A percentile compares a stretch with the other conserved stretches of the same genome.
These are phyloP conservation scores for Onygena corvina DNA, from an alignment of 2,329 filamentous ascomycete species.

Conservation along the genomic window DNA sequence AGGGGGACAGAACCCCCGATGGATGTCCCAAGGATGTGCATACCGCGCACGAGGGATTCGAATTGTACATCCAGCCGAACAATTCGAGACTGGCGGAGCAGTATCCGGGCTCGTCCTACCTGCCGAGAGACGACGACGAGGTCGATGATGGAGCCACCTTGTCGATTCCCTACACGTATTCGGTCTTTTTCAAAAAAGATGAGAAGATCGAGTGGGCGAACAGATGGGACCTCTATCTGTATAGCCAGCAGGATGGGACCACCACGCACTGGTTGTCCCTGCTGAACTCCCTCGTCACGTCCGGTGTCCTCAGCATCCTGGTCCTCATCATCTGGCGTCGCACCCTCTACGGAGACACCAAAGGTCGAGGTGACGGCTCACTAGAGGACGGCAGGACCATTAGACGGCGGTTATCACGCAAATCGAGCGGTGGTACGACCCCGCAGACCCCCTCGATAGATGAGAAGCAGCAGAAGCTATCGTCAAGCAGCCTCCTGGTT, in stretches of 20 bases:
- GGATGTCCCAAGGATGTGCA: constrained; percentile 60
- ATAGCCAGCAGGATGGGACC: constrained; percentile 69
- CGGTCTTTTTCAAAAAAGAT: constrained; percentile 79
- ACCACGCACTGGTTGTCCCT: constrained; percentile 83
- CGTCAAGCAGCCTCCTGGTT: constrained; percentile 39
- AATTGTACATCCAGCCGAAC: constrained; percentile 56
- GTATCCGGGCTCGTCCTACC: constrained; percentile 49
- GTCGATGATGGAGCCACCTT: constrained; percentile 54
- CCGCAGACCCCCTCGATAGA: constrained; percentile 33
- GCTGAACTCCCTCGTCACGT: constrained; percentile 74
- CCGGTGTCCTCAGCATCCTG: constrained; percentile 62
- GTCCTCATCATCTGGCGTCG: constrained; percentile 70
- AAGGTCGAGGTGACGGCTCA: constrained; percentile 54
- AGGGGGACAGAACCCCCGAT: constrained; percentile 46
- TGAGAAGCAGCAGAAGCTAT: constrained; percentile 47
- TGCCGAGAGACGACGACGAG: constrained; percentile 45
- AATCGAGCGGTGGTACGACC: constrained; percentile 28
- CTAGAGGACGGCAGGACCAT: constrained; percentile 55
- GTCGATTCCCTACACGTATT: constrained; percentile 74
- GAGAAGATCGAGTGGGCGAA: constrained; percentile 67
- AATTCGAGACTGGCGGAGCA: constrained; percentile 44
- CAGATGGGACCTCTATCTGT: constrained; percentile 82
- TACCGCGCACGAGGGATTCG: constrained; percentile 49
- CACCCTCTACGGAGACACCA: constrained; percentile 68
- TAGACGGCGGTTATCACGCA: constrained; percentile 38